Percentiles rank a stretch among this genome's conserved stretches.
These are phyloP conservation scores for Vitis labrusca DNA, from an alignment of 164 flowering plant species.

Conservation along the genomic window DNA sequence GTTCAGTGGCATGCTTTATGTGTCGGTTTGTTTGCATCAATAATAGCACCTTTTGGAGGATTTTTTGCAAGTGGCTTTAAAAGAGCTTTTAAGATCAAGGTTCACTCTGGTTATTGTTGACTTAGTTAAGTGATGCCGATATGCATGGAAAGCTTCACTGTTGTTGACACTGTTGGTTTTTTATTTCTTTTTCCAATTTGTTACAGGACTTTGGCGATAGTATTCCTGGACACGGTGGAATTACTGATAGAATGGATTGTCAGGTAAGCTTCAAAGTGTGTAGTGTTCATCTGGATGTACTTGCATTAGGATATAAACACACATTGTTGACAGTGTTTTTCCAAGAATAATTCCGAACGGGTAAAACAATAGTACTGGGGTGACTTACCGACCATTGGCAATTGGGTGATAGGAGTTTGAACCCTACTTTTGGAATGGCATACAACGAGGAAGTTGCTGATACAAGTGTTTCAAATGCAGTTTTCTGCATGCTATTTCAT, in stretches of 20 bases:
- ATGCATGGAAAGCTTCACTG: constrained; percentile 1
- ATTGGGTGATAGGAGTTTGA: too few relatives aligned
- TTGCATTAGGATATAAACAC: too few relatives aligned
- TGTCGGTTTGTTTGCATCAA: constrained; percentile 88
- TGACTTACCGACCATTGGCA: too few relatives aligned
- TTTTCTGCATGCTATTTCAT: too few relatives aligned
- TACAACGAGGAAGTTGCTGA: too few relatives aligned
- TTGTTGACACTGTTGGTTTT: not conserved
- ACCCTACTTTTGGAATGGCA: too few relatives aligned
- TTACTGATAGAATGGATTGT: constrained; percentile 99
- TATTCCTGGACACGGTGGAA: constrained; percentile 99
- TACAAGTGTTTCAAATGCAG: too few relatives aligned
- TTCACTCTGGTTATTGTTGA: constrained; percentile 14
- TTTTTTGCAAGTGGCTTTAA: constrained; percentile 98
- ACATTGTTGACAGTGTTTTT: too few relatives aligned
- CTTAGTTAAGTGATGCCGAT: not conserved
- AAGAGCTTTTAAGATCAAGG: constrained; percentile 96
- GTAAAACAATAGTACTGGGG: too few relatives aligned
- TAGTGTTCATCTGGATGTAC: too few relatives aligned
- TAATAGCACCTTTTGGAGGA: constrained; percentile 99
- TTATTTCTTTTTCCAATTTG: not conserved
- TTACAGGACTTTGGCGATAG: constrained; percentile 97
- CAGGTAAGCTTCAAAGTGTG: constrained; percentile 53
- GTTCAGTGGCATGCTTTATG: constrained; percentile 94
- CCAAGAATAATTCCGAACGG: too few relatives aligned